Evolutionary conservation across 2,329 filamentous ascomycete species (phyloP), one percentile per base, ranked within the genome.

Genomic region (Blastomyces parvus): DNA sequence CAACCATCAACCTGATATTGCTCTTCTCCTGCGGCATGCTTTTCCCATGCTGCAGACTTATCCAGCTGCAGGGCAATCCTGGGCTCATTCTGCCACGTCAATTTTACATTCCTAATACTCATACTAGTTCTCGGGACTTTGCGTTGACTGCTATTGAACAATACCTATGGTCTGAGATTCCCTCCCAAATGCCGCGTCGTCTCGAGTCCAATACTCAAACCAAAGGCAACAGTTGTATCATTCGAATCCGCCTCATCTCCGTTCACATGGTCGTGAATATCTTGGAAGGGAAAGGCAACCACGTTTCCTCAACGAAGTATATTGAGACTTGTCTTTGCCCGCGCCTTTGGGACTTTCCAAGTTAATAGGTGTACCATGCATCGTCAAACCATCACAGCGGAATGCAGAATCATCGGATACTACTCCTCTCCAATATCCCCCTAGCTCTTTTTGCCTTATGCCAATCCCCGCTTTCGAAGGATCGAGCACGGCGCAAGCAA

Each of bases 401-500:
- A 72, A 66, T 6, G 74, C 73, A 2, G 74, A 73, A 66, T 72
- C 73, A 63, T 76, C 73, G 53, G 75, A 75, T 3, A 72, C 71
- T 14, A 74, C 64, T 62, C 74, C 70, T 0, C 73, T 71, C 17
- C 72, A 73, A 56, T 70, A 68, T 1, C 60, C 62, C 4, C 71
- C 74, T 33, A 72, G 30, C 22, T 71, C 69, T 22, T 68, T 65
- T 48, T 70, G 73, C 25, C 60, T 66, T 0, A 68, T 69, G 3
- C 67, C 73, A 22, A 77, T 33, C 30, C 50, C 27, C 4, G 27
- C 19, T 11, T 78, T 74, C 17, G 71, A 73, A 2, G 84, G 83
- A 68, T 85, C 79, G 5, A 86, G 66, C 17, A 85, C 66, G 42
- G 82, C 79, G 1, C 84, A 84, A 1, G 84, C 84, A 65, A 84